These are phyloP conservation scores for Collybia sordida DNA, from an alignment of 768 basidiomycete genomes.

Conservation along the genomic window DNA sequence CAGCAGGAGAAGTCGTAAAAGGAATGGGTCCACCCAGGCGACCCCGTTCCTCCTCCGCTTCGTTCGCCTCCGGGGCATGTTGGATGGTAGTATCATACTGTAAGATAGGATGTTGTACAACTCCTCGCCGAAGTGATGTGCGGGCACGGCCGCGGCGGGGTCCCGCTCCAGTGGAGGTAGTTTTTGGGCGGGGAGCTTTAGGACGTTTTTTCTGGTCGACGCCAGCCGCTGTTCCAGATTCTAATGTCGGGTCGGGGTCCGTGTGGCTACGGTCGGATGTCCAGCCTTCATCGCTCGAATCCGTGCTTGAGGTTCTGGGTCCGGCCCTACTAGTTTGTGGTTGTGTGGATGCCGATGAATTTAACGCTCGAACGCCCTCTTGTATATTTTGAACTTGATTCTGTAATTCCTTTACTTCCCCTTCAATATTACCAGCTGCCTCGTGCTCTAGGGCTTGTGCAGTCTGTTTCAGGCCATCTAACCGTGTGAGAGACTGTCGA, in stretches of 20 bases:
- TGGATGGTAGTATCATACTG: background rate
- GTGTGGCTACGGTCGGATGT: conserved; percentile 50
- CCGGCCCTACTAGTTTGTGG: background rate
- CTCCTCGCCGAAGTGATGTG: conserved; percentile 11
- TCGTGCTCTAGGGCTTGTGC: conserved; percentile 7
- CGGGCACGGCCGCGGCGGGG: conserved; percentile 11
- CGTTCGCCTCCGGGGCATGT: conserved; percentile 1
- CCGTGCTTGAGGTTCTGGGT: conserved; percentile 4
- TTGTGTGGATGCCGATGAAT: background rate
- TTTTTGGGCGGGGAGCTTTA: conserved; percentile 8
- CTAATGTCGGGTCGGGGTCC: conserved; percentile 19
- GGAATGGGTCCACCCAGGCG: conserved; percentile 6
- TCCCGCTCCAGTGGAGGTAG: conserved; percentile 3
- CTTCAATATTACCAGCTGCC: conserved; percentile 1
- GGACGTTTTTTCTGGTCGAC: conserved; percentile 11
- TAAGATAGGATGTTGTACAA: conserved; percentile 2
- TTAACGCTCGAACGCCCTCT: conserved; percentile 9
- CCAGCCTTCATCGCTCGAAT: conserved; percentile 54
- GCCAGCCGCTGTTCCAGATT: background rate
- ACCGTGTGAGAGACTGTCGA: conserved; percentile 9
- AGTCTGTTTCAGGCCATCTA: conserved; percentile 8
- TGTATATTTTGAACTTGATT: conserved; percentile 10
- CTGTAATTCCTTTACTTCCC: conserved; percentile 12
- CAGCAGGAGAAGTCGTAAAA: conserved; percentile 6
- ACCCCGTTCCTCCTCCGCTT: conserved; percentile 1